phyloP scores from a whole-genome alignment of 352 stramenopile genomes.

The Pythium sukuiense region DNA sequence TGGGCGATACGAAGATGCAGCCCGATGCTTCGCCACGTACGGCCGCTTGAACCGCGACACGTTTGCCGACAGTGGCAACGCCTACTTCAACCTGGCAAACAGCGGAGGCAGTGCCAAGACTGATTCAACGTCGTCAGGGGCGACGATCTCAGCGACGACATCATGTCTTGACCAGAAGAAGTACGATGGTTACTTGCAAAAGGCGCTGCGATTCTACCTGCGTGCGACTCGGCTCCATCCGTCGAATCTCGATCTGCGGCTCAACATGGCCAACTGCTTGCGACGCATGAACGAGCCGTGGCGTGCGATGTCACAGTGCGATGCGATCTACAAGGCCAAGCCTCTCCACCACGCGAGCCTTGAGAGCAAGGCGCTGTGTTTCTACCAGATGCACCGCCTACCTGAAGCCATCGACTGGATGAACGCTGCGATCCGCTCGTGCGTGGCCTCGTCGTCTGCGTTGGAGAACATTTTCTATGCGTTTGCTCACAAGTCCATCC shows the following conservation, averaged over 20 bases:
- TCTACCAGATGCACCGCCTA: slow-evolving; percentile 46
- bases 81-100: slow-evolving; percentile 69
- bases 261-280: slow-evolving; percentile 74
- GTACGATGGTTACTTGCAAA: slow-evolving; percentile 42
- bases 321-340: slow-evolving; percentile 41
- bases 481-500: slow-evolving; percentile 49
- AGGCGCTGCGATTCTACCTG: slow-evolving; percentile 69
- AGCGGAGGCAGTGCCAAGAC: slow-evolving; percentile 11
- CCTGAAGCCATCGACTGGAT: slow-evolving; percentile 56
- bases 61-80: slow-evolving; percentile 72
- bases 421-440: slow-evolving; percentile 53
- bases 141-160: slow-evolving; percentile 12
- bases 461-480: slow-evolving; percentile 70
- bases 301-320: slow-evolving; percentile 55
- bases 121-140: not conserved
- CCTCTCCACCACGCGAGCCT: slow-evolving; percentile 49
- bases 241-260: slow-evolving; percentile 52
- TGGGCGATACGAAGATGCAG: slow-evolving; percentile 65
- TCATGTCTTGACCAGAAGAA: slow-evolving; percentile 39
- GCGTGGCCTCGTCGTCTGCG: slow-evolving; percentile 54
- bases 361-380: slow-evolving; percentile 62
- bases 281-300: slow-evolving; percentile 42
- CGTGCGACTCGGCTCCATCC: slow-evolving; percentile 59
- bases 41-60: slow-evolving; percentile 61
- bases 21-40: slow-evolving; percentile 60